These are phyloP conservation scores for Porcisia hertigi DNA, from an alignment of 208 protist species.

Conservation along the genomic window DNA sequence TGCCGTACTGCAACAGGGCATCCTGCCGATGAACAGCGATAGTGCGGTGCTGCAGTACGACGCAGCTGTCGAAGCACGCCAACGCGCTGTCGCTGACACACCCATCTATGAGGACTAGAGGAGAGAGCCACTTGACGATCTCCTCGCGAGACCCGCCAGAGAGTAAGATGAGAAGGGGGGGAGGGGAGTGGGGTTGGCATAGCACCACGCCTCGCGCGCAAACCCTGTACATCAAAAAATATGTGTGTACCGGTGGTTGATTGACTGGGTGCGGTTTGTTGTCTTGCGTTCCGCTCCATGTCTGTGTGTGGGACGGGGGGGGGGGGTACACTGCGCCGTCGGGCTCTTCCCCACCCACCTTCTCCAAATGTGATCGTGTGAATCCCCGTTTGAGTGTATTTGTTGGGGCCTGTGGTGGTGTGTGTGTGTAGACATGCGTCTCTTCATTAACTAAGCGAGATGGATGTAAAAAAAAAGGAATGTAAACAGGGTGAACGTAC, in stretches of 20 bases:
- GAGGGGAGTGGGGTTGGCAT: background rate
- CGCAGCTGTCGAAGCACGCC: constrained; percentile 13
- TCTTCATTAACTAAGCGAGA: background rate
- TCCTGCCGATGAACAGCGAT: background rate
- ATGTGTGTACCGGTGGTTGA: background rate
- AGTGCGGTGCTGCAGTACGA: constrained; percentile 6
- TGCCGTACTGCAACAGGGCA: background rate
- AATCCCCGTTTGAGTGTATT: background rate
- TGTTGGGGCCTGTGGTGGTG: background rate
- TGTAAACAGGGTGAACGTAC: too few relatives aligned
- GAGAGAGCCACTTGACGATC: background rate
- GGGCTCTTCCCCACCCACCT: background rate
- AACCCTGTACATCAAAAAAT: background rate
- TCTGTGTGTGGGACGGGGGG: too few relatives aligned
- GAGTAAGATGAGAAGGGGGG: background rate
- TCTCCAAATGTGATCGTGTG: background rate
- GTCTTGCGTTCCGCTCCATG: background rate
- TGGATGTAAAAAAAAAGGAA: too few relatives aligned
- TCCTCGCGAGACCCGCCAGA: background rate
- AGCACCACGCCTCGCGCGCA: background rate
- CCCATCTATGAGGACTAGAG: constrained; percentile 55
- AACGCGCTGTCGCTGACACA: constrained; percentile 38
- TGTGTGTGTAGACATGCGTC: background rate
- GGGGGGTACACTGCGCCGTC: too few relatives aligned
- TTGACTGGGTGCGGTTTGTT: background rate